Evolutionary conservation across 129 eudicot genomes (phyloP), one percentile per base, ranked within the genome.

Genomic region (Dittrichia graveolens): DNA sequence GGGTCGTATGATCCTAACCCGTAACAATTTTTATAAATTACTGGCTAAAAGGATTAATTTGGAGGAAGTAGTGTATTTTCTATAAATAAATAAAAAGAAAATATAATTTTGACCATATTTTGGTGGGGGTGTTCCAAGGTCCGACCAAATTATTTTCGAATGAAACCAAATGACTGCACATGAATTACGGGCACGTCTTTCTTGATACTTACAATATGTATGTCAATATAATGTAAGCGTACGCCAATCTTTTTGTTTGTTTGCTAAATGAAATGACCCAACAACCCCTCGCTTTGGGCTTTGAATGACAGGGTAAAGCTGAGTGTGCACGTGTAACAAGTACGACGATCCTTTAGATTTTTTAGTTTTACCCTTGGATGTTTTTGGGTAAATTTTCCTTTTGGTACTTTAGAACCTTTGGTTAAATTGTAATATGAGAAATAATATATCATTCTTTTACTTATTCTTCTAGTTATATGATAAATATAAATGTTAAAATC

Each of bases 181-280:
- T 73, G 78, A 73, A 73, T 73, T 73, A 49, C 78, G 78, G 78
- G 70, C 78, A 73, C 78, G 78, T 73, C 70, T 61, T 73, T 73
- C 47, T 46, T 47, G 59, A 60, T 73, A 47, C 69, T 65, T 61
- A 61, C 78, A 61, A 37, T 14, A 43, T 61, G 61, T 61, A 61
- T 73, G 60, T 73, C 49, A 61, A 73, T 60, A 73, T 50, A 60
- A 61, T 61, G 69, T 38, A 61, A 73, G 50, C 50, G 69, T 73
- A 73, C 78, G 69, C 70, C 49, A 73, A 42, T 12, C 49, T 48
- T 35, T 72, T 73, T 73, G 61, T 73, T 73, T 73, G 61, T 61
- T 46, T 61, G 49, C 60, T 46, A 6, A 5, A 13, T n/a, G 24
- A n/a, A 58, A 24, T 72, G 16, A 72, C 76, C 41, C 43, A 58